These are phyloP conservation scores for Erodium trifolium DNA, from an alignment of 441 rosid species.

Conservation along the genomic window DNA sequence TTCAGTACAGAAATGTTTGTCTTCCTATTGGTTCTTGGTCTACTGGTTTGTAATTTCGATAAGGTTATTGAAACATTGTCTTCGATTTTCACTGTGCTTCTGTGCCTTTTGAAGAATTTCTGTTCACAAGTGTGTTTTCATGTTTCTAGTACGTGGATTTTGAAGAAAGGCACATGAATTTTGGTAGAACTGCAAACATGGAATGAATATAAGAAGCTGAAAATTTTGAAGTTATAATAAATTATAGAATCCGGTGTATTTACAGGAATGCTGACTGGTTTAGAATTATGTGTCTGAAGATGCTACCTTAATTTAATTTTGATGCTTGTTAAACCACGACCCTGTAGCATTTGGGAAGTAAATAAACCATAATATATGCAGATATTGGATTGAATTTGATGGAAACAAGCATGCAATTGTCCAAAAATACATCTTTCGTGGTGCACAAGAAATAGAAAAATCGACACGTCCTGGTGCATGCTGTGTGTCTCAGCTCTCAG, in stretches of 20 bases:
- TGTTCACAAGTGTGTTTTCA: too few species aligned
- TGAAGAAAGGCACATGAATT: too few species aligned
- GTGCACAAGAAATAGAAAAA: neutral
- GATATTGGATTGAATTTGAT: neutral
- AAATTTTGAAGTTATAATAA: neutral
- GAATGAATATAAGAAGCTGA: neutral
- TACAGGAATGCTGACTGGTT: neutral
- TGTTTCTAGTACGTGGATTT: too few species aligned
- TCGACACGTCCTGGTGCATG: neutral
- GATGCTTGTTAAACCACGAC: neutral
- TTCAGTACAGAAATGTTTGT: conserved; percentile 1
- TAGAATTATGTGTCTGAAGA: neutral
- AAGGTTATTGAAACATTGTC: too few species aligned
- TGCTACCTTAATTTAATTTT: neutral
- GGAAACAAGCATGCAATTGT: neutral
- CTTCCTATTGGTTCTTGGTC: neutral
- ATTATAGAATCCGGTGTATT: neutral
- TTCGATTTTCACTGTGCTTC: too few species aligned
- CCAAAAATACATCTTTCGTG: neutral
- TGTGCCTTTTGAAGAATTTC: too few species aligned
- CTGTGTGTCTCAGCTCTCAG: conserved; percentile 3
- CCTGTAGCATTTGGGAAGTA: conserved; percentile 1
- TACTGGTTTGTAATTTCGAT: neutral
- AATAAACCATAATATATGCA: neutral
- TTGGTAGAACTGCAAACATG: too few species aligned